phyloP scores from a whole-genome alignment of 2,329 filamentous ascomycete species.

The Magnaporthiopsis poae region DNA sequence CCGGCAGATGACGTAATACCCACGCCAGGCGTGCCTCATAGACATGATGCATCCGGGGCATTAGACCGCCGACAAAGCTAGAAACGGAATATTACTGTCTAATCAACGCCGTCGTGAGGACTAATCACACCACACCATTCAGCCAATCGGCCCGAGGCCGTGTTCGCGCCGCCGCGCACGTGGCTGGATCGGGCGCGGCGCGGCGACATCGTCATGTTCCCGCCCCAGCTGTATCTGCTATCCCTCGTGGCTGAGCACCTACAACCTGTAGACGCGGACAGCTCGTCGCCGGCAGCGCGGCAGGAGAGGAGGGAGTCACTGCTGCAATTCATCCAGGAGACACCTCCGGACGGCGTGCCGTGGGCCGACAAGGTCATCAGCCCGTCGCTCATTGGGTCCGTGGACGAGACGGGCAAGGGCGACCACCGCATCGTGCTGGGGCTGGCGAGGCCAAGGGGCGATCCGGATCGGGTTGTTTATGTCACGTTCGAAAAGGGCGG shows the following conservation, averaged over 20 bases:
- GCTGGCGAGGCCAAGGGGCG: not conserved
- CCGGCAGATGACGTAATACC: no score
- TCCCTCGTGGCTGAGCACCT: conserved; percentile 47
- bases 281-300: conserved; percentile 16
- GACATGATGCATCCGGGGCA: no score
- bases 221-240: conserved; percentile 75
- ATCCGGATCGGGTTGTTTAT: not conserved
- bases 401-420: not conserved
- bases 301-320: conserved; percentile 18
- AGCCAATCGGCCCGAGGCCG: no score
- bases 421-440: not conserved
- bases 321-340: not conserved
- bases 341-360: conserved; percentile 26
- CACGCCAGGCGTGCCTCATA: no score
- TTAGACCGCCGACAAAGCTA: no score
- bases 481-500: not conserved
- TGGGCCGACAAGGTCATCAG: conserved; percentile 56
- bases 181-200: conserved; percentile 58
- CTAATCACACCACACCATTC: no score
- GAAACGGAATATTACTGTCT: no score
- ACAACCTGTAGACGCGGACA: conserved; percentile 17
- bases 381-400: conserved; percentile 23
- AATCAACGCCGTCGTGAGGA: no score
- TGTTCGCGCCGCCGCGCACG: conserved; percentile 58
- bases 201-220: conserved; percentile 73